Base-by-base conservation (phyloP, 2,329 filamentous ascomycete species). In the Neopestalotiopsis sp. region DNA sequence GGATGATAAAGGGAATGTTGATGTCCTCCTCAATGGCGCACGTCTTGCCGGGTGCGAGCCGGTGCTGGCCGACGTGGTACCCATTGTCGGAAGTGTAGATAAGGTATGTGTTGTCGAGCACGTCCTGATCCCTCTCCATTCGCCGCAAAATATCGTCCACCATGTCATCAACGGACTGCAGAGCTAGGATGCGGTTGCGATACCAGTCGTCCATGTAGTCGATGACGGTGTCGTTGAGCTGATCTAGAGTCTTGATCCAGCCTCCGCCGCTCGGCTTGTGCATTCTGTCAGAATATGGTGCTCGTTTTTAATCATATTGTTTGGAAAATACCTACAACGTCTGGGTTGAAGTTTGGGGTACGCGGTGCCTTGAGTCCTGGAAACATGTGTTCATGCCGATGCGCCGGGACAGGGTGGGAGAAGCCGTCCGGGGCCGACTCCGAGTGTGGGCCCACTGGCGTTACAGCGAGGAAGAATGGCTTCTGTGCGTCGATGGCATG, bases 401-500 rank as follows among this genome's bases (percentile, higher is more conserved):
- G 81, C 0, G 89, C 85, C 0, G 90, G 85, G 17, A 91, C 82
- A 0, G 90, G 89, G 0, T 83, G 82, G 5, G 78, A 80, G 75
- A 87, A 84, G 0, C 6, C 68, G 17, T n/a, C 45, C 42, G 32
- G 64, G 53, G 69, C 79, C 4, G 86, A 80, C 70, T 90, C 89
- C 28, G 86, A 85, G 73, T 94, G 92, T 0, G 92, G 91, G 0
- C 88, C 91, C 5, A 91, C 85, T 0, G 91, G 92, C 0, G 91
- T 88, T 9, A 92, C 83, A 0, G 85, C 86, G 4, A 94, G 76
- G 75, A 94, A 93, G 79, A 93, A 94, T 0, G 92, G 92, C 17
- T 85, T 82, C 0, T 83, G 78, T 0, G 82, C 80, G 0, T 79
- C 76, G 2, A 90, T 80, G 0, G 88, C 91, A 65, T 92, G 87